Conservation (phyloP, 441 rosid genomes). For the Rhodomyrtus psidioides region DNA sequence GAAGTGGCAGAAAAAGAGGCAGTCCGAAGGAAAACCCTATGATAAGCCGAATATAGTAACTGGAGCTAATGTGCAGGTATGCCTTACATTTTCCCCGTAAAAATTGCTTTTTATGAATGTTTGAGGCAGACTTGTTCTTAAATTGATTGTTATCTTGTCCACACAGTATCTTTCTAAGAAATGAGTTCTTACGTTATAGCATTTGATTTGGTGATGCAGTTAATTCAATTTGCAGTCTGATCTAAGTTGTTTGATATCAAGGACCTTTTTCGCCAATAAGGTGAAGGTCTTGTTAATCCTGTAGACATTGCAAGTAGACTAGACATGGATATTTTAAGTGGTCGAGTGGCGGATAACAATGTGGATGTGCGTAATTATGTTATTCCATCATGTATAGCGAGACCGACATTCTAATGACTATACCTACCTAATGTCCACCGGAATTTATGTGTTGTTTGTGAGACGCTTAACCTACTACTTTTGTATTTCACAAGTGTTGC, state of each 20-base stretch:
- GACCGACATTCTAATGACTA: background rate
- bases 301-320: background rate
- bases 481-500: background rate
- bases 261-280: background rate
- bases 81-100: background rate
- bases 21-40: background rate
- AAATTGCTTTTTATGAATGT: background rate
- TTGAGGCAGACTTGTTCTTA: background rate
- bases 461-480: background rate
- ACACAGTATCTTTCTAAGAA: background rate
- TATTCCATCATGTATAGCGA: background rate
- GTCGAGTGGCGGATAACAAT: background rate
- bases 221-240: background rate
- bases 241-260: background rate
- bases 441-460: background rate
- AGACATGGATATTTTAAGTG: background rate
- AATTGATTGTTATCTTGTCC: background rate
- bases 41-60: constrained; percentile 12
- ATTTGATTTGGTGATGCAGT: background rate
- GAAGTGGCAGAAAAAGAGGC: constrained; percentile 14
- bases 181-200: background rate
- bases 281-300: background rate
- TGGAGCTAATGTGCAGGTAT: constrained; percentile 12
- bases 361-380: background rate
- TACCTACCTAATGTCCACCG: background rate